phyloP scores from a whole-genome alignment of 2,329 filamentous ascomycete species.

The Colletotrichum cordylinicola region DNA sequence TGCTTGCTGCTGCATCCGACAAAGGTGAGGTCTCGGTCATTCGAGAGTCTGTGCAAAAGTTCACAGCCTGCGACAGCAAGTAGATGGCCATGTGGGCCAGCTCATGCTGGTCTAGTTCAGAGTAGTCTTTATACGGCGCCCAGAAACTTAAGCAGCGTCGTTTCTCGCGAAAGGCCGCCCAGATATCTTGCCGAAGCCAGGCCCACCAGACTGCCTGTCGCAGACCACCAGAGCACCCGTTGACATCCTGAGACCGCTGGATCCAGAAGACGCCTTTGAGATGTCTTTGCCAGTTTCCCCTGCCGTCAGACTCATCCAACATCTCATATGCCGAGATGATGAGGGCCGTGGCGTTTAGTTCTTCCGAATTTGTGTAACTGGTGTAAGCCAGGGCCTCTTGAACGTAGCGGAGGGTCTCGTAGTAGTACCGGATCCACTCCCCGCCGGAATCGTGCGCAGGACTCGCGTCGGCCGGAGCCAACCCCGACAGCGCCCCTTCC shows the following conservation, averaged over 20 bases:
- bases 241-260: constrained; percentile 64
- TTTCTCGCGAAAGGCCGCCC: constrained; percentile 66
- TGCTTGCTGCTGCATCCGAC: constrained; percentile 8
- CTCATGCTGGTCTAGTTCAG: constrained; percentile 56
- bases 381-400: constrained; percentile 64
- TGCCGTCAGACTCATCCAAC: constrained; percentile 63
- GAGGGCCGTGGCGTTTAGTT: constrained; percentile 64
- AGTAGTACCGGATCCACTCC: constrained; percentile 59
- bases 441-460: constrained; percentile 17
- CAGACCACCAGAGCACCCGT: constrained; percentile 62
- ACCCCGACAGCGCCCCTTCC: background rate
- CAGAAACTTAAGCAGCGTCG: constrained; percentile 64
- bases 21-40: background rate
- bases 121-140: constrained; percentile 54
- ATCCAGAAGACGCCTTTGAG: constrained; percentile 72
- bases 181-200: constrained; percentile 70
- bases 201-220: constrained; percentile 69
- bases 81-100: constrained; percentile 59
- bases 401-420: constrained; percentile 67
- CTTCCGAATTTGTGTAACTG: constrained; percentile 61
- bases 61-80: constrained; percentile 61
- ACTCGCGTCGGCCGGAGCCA: background rate
- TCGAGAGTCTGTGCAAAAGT: constrained; percentile 57
- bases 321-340: constrained; percentile 71
- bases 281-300: constrained; percentile 64